Percentiles rank a stretch among this genome's conserved stretches.
Evolutionary conservation across 106 monocot genomes (phyloP).

Genomic region (Gastrodia elata): DNA sequence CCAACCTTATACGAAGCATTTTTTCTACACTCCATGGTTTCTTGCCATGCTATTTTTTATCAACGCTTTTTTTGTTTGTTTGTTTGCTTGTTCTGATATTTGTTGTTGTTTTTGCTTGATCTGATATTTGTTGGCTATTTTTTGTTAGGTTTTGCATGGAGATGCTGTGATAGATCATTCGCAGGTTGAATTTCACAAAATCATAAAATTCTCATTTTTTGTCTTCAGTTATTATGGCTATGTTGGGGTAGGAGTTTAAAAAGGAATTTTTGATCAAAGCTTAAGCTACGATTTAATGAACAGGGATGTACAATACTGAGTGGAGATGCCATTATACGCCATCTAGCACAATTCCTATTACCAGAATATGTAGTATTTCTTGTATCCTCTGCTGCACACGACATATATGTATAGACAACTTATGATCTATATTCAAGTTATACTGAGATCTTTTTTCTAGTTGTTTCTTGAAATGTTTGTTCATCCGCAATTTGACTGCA

Average conservation of each 20-base stretch:
- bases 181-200: conserved; percentile 30
- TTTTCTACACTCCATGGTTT: not conserved
- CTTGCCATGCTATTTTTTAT: not conserved
- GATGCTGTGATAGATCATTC: conserved; percentile 74
- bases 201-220: not conserved
- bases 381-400: conserved; percentile 43
- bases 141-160: conserved; percentile 71
- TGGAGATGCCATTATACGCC: conserved; percentile 90
- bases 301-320: conserved; percentile 94
- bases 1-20: not conserved
- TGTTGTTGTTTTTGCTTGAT: not conserved
- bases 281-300: conserved; percentile 21
- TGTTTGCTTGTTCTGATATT: no score
- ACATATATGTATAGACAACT: not conserved
- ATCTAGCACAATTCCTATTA: conserved; percentile 60
- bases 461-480: not conserved
- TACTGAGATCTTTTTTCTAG: not conserved
- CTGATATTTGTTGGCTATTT: not conserved
- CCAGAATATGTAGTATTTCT: conserved; percentile 94
- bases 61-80: no score
- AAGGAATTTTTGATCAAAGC: conserved; percentile 2
- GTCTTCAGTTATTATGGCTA: not conserved
- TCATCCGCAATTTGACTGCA: not conserved
- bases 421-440: no score
- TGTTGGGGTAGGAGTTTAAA: not conserved